A percentile compares a stretch with the other conserved stretches of the same genome.
These are phyloP conservation scores for Steccherinum ochraceum DNA, from an alignment of 768 basidiomycete species.

Conservation along the genomic window DNA sequence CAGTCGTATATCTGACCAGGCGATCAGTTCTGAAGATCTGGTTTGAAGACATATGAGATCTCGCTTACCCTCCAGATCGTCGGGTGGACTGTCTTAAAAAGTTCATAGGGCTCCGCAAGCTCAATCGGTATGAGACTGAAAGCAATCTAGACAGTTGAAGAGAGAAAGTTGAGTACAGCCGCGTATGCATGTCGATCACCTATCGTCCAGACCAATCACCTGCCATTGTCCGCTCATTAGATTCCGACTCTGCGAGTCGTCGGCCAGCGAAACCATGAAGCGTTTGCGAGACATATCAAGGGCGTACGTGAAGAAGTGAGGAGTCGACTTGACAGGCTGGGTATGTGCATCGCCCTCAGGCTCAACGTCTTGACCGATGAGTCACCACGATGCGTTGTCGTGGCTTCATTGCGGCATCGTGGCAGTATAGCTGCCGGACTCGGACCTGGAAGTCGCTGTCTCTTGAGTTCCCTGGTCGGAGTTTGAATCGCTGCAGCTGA, in stretches of 20 bases:
- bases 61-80: neutral
- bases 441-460: too few relatives aligned
- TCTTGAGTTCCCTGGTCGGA: too few relatives aligned
- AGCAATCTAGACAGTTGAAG: neutral
- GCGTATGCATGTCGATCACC: neutral
- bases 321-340: too few relatives aligned
- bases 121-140: neutral
- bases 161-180: too few relatives aligned
- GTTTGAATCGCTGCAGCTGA: too few relatives aligned
- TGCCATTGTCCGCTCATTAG: neutral
- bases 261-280: neutral
- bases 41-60: neutral
- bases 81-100: neutral
- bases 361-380: too few relatives aligned
- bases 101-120: neutral
- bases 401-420: too few relatives aligned
- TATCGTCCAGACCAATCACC: neutral
- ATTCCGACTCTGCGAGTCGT: neutral
- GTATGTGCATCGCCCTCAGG: too few relatives aligned
- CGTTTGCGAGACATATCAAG: too few relatives aligned
- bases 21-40: neutral
- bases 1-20: neutral
- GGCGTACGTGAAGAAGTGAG: too few relatives aligned
- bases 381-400: too few relatives aligned
- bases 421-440: too few relatives aligned